Evolutionary conservation across 768 basidiomycete species (phyloP), one percentile per base, ranked within the genome.

Genomic region (Psilocybe azurescens): DNA sequence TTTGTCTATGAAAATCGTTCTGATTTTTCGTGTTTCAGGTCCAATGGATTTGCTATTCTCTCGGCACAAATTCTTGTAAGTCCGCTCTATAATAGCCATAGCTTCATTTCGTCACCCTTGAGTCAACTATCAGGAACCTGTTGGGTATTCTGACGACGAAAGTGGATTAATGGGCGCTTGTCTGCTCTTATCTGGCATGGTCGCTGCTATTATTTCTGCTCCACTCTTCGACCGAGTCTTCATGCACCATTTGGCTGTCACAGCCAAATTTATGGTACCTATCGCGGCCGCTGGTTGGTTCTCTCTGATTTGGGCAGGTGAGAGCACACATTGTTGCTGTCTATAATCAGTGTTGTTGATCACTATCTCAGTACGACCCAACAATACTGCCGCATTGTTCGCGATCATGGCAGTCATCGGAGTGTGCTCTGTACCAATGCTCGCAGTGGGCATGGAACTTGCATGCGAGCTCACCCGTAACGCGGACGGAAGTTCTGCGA

Each of bases 221-320:
- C 94, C 93, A 0, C 73, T 94, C 3, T 89, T 93, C 68, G 93
- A 94, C 69, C 86, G 93, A 18, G 85, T 93, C n/a, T 85, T 95
- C 62, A 94, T 90, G 9, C 83, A 88, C 65, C 86, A 86, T 62
- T 79, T 93, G 41, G 90, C 86, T 0, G 63, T 85, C 10, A 84
- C 87, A 2, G 67, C 81, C 57, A 91, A 89, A 58, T 60, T 85
- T 0, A 68, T 91, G 9, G 81, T 87, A 14, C 92, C 92, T 1
- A 70, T 88, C 48, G 77, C 90, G 5, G 88, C 81, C 14, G 79
- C 67, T 1, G 79, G 80, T 24, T 94, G 92, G 91, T 72, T 94
- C 13, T 84, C 86, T 4, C 75, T 94, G 16, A 88, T 95, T 33
- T 95, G 92, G 93, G 91, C 89, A 54, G 85, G 91, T 91, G 70